Evolutionary conservation across 225 moss, liverwort and hornwort genomes (phyloP).

Genomic region (Polytrichum formosum): DNA sequence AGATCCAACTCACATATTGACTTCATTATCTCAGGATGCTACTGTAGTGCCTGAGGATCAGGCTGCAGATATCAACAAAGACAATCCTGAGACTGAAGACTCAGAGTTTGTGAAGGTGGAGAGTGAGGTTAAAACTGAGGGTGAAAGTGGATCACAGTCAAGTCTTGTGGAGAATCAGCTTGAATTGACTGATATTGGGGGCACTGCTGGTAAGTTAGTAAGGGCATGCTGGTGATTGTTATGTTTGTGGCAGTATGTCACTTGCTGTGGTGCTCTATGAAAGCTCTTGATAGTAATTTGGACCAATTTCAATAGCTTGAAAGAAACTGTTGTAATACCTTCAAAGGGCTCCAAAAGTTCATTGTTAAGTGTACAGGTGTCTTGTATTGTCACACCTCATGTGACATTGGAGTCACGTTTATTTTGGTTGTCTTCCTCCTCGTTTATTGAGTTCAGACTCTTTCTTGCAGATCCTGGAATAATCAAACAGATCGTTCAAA

Average conservation of each 20-base stretch:
- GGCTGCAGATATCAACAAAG: slow-evolving; percentile 2
- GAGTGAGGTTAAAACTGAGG: slow-evolving; percentile 8
- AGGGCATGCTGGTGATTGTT: no score
- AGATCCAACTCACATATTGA: no score
- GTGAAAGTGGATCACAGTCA: slow-evolving; percentile 5
- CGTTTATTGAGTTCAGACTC: no score
- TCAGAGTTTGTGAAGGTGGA: slow-evolving; percentile 13
- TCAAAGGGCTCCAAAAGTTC: not conserved
- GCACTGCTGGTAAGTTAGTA: slow-evolving; percentile 18
- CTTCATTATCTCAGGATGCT: slow-evolving; percentile 24
- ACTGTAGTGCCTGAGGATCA: slow-evolving; percentile 17
- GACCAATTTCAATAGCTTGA: no score
- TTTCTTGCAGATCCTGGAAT: slow-evolving; percentile 38
- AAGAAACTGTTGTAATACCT: no score
- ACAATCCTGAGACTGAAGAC: slow-evolving; percentile 16
- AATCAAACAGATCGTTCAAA: slow-evolving; percentile 35
- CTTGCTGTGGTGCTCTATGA: no score
- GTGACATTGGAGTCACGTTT: no score
- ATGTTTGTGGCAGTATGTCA: no score
- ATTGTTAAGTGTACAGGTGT: no score
- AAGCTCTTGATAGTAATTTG: no score
- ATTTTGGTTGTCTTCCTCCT: no score
- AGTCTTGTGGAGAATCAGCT: slow-evolving; percentile 21
- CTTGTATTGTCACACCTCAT: no score
- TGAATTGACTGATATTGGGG: slow-evolving; percentile 31